Percentiles rank a stretch among this genome's conserved stretches.
These are phyloP conservation scores for Termitomyces sp. DNA, from an alignment of 768 basidiomycete genomes.

Conservation along the genomic window DNA sequence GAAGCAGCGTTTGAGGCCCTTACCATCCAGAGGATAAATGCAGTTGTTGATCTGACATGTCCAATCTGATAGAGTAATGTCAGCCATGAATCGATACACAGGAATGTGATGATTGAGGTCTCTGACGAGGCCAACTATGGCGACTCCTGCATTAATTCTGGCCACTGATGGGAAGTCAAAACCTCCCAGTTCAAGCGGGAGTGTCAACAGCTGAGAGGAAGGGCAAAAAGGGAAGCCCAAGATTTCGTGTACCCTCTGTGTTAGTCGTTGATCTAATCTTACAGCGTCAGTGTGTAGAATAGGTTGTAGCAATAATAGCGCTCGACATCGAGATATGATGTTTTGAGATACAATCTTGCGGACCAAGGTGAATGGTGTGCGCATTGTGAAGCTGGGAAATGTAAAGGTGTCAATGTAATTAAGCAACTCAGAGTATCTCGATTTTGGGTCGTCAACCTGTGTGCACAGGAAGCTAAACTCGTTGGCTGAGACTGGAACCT, in stretches of 20 bases:
- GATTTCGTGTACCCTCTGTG: conserved; percentile 12
- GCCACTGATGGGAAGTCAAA: conserved; percentile 20
- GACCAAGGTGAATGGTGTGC: conserved; percentile 17
- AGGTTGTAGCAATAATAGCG: conserved; percentile 18
- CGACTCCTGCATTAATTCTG: conserved; percentile 14
- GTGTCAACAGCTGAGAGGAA: neutral
- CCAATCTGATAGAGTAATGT: conserved; percentile 16
- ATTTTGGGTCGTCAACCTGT: no score
- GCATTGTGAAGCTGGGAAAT: conserved; percentile 14
- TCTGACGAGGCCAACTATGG: conserved; percentile 14
- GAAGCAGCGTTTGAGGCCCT: conserved; percentile 1
- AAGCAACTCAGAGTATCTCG: conserved; percentile 7
- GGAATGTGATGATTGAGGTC: conserved; percentile 22
- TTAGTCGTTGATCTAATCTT: conserved; percentile 12
- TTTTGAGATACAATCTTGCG: conserved; percentile 18
- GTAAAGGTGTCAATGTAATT: conserved; percentile 17
- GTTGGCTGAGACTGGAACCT: no score
- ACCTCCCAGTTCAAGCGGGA: conserved; percentile 11
- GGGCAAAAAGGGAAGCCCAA: conserved; percentile 20
- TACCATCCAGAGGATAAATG: conserved; percentile 2
- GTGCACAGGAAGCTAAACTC: no score
- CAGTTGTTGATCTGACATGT: conserved; percentile 9
- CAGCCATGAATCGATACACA: conserved; percentile 12
- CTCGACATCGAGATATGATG: conserved; percentile 12
- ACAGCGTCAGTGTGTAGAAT: conserved; percentile 3